Percentiles rank a stretch among this genome's conserved stretches.
These are phyloP conservation scores for Candida sp. DNA, from an alignment of 1,139 yeast genomes.

Conservation along the genomic window DNA sequence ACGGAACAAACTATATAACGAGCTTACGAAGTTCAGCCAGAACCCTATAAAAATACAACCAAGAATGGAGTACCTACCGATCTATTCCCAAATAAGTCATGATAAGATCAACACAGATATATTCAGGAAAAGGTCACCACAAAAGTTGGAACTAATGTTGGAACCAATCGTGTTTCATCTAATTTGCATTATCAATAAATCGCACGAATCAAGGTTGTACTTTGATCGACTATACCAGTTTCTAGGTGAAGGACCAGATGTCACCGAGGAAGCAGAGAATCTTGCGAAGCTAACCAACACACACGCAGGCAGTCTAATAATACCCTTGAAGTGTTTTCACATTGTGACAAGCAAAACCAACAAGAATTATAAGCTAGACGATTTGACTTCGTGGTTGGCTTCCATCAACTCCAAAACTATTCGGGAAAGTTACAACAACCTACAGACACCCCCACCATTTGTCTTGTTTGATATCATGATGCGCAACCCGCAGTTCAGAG, in stretches of 20 bases:
- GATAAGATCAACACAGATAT: conserved; percentile 4
- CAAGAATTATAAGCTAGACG: conserved; percentile 12
- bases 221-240: conserved; percentile 1
- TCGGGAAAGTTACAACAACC: conserved; percentile 28
- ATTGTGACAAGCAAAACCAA: conserved; percentile 5
- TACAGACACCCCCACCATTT: conserved; percentile 37
- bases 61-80: conserved; percentile 11
- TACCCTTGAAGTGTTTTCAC: conserved; percentile 11
- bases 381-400: conserved; percentile 31
- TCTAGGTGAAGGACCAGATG: not conserved
- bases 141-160: conserved; percentile 10
- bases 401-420: conserved; percentile 30
- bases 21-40: conserved; percentile 11
- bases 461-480: conserved; percentile 36
- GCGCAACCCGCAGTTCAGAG: conserved; percentile 37
- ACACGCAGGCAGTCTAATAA: not conserved
- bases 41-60: conserved; percentile 12
- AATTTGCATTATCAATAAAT: conserved; percentile 8
- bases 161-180: conserved; percentile 15
- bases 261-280: not conserved
- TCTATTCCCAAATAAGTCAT: conserved; percentile 6
- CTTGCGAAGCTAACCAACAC: not conserved
- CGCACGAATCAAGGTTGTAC: not conserved
- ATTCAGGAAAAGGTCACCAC: conserved; percentile 7
- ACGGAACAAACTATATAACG: conserved; percentile 11